Percentiles rank a stretch among this genome's conserved stretches.
These are phyloP conservation scores for Hymenoscyphus repandus DNA, from an alignment of 2,329 filamentous ascomycete genomes.

Conservation along the genomic window DNA sequence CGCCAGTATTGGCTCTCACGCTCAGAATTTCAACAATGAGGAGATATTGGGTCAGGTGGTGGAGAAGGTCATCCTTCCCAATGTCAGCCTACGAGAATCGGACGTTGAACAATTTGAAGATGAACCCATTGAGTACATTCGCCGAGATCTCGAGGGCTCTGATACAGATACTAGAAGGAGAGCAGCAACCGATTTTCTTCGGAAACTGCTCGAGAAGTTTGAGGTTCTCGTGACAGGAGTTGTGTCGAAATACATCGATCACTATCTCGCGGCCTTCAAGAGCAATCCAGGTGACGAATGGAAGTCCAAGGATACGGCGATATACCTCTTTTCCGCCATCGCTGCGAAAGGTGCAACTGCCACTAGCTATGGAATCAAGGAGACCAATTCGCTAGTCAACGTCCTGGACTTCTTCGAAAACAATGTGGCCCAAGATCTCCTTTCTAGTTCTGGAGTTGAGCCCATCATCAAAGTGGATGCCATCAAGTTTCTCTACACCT, in stretches of 20 bases:
- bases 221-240: conserved; percentile 78
- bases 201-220: conserved; percentile 83
- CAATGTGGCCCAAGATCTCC: conserved; percentile 82
- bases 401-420: conserved; percentile 94
- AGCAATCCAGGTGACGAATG: conserved; percentile 68
- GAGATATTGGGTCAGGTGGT: conserved; percentile 78
- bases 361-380: conserved; percentile 82
- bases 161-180: conserved; percentile 90
- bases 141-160: conserved; percentile 89
- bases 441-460: conserved; percentile 63
- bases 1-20: conserved; percentile 71
- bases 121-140: conserved; percentile 97
- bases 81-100: conserved; percentile 84
- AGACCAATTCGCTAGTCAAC: conserved; percentile 79
- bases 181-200: conserved; percentile 90
- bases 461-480: conserved; percentile 94
- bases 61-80: conserved; percentile 92
- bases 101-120: conserved; percentile 97
- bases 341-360: conserved; percentile 89
- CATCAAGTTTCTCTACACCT: conserved; percentile 96
- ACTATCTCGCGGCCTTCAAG: conserved; percentile 72
- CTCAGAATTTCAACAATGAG: conserved; percentile 78
- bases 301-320: conserved; percentile 97
- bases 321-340: conserved; percentile 91
- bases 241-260: conserved; percentile 81